These are phyloP conservation scores for Colletotrichum zoysiae DNA, from an alignment of 2,329 filamentous ascomycete species.

Conservation along the genomic window DNA sequence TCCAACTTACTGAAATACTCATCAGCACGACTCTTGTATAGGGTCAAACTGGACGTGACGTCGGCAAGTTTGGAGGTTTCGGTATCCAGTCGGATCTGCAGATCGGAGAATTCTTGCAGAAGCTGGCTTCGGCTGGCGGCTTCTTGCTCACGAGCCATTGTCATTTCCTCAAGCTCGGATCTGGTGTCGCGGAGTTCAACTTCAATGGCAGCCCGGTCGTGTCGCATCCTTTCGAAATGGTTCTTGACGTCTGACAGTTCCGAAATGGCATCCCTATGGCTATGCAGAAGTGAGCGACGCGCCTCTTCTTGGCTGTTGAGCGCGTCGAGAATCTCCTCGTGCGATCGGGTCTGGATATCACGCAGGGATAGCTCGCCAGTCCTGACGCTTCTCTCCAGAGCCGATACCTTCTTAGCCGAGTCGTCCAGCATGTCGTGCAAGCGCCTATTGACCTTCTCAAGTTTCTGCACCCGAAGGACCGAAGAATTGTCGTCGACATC, in stretches of 20 bases:
- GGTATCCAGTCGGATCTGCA: slow-evolving; percentile 92
- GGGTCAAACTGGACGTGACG: slow-evolving; percentile 82
- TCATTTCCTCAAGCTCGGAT: slow-evolving; percentile 86
- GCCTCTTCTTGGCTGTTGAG: slow-evolving; percentile 95
- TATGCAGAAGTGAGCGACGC: slow-evolving; percentile 82
- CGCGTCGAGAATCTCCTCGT: slow-evolving; percentile 93
- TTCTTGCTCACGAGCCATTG: slow-evolving; percentile 85
- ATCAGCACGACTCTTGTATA: slow-evolving; percentile 93
- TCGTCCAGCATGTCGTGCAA: slow-evolving; percentile 96
- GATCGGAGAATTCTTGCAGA: slow-evolving; percentile 90
- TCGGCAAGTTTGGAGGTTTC: slow-evolving; percentile 89
- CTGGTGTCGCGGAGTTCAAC: slow-evolving; percentile 87
- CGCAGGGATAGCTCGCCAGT: slow-evolving; percentile 89
- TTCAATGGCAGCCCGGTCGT: slow-evolving; percentile 82
- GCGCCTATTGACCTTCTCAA: slow-evolving; percentile 91
- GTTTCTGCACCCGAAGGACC: slow-evolving; percentile 84
- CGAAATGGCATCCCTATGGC: slow-evolving; percentile 86
- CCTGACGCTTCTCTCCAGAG: slow-evolving; percentile 86
- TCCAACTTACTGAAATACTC: slow-evolving; percentile 98
- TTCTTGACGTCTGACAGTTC: slow-evolving; percentile 90
- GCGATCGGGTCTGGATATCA: slow-evolving; percentile 91
- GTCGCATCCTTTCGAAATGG: slow-evolving; percentile 88
- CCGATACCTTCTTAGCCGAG: slow-evolving; percentile 91
- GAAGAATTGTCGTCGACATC: slow-evolving; percentile 82
- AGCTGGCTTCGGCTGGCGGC: slow-evolving; percentile 88